Conservation (phyloP, 2,329 filamentous ascomycete species). For the Bisporella sp. region DNA sequence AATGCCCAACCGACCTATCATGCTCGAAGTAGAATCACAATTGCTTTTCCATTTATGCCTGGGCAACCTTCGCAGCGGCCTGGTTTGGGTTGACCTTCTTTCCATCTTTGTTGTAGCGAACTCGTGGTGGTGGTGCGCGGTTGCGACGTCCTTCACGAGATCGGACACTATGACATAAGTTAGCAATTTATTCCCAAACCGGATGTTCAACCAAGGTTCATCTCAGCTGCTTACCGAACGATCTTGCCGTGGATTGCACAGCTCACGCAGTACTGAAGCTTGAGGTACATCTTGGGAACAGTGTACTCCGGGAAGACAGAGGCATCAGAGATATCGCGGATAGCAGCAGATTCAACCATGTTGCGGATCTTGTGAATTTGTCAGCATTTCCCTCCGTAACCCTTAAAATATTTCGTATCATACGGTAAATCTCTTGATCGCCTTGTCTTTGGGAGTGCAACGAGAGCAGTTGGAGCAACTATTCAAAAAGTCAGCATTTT, state of each 20-base stretch:
- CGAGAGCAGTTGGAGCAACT: slow-evolving; percentile 79
- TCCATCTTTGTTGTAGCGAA: slow-evolving; percentile 99
- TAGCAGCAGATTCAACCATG: slow-evolving; percentile 99
- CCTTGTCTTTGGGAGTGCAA: slow-evolving; percentile 85
- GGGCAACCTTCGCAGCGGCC: slow-evolving; percentile 28
- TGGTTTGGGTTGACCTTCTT: slow-evolving; percentile 79
- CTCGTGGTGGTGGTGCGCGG: slow-evolving; percentile 93
- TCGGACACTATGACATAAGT: slow-evolving; percentile 66
- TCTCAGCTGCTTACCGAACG: slow-evolving; percentile 80
- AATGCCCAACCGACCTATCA: neutral
- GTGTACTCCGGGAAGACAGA: slow-evolving; percentile 99
- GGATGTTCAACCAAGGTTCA: slow-evolving; percentile 52
- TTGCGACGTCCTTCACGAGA: slow-evolving; percentile 96
- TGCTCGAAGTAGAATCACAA: neutral
- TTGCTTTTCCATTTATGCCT: slow-evolving; percentile 16
- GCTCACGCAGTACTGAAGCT: slow-evolving; percentile 99
- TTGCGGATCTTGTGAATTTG: slow-evolving; percentile 63
- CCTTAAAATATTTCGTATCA: neutral
- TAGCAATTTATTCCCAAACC: slow-evolving; percentile 35
- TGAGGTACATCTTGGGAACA: slow-evolving; percentile 99
- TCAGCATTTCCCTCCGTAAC: neutral
- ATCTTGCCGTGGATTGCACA: slow-evolving; percentile 99
- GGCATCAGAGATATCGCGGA: slow-evolving; percentile 99
- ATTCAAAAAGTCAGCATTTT: slow-evolving; percentile 41
- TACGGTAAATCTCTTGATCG: slow-evolving; percentile 97